Evolutionary conservation across 108 stramenopile species (phyloP).

Genomic region (Discostella stelligeroides): DNA sequence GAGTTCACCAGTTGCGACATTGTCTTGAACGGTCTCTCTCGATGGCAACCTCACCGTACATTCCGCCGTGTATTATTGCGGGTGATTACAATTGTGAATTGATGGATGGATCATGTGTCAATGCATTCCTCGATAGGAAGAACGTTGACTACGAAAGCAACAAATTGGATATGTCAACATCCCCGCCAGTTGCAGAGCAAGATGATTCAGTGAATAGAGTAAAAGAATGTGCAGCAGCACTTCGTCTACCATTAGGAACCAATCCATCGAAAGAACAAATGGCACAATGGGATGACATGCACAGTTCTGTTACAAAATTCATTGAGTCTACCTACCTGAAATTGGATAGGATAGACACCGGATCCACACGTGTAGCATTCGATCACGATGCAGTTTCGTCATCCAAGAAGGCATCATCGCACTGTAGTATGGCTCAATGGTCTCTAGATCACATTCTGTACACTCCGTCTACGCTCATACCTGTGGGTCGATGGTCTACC

Average conservation of each 20-base stretch:
- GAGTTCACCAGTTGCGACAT: conserved; percentile 41
- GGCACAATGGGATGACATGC: conserved; percentile 45
- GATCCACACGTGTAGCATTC: conserved; percentile 48
- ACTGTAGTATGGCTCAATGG: conserved; percentile 49
- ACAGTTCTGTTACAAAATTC: conserved; percentile 28
- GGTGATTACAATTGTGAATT: conserved; percentile 62
- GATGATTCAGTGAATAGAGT: background rate
- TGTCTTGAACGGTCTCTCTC: conserved; percentile 33
- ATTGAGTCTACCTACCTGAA: conserved; percentile 31
- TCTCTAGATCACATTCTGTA: conserved; percentile 60
- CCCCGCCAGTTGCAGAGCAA: background rate
- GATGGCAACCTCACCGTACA: conserved; percentile 1
- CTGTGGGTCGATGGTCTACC: conserved; percentile 42
- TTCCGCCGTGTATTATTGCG: conserved; percentile 47
- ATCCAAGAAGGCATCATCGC: background rate
- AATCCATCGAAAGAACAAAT: conserved; percentile 35
- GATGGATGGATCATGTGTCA: conserved; percentile 44
- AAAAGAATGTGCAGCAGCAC: conserved; percentile 40
- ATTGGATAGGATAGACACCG: conserved; percentile 39
- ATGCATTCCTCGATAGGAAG: conserved; percentile 31
- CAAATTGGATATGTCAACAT: too few species aligned
- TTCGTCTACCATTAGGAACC: conserved; percentile 21
- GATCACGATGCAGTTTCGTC: conserved; percentile 34
- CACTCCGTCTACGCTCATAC: conserved; percentile 32
- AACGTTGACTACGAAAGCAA: background rate